phyloP scores from a whole-genome alignment of 2,329 filamentous ascomycete genomes.

The Penicillium brevicompactum region DNA sequence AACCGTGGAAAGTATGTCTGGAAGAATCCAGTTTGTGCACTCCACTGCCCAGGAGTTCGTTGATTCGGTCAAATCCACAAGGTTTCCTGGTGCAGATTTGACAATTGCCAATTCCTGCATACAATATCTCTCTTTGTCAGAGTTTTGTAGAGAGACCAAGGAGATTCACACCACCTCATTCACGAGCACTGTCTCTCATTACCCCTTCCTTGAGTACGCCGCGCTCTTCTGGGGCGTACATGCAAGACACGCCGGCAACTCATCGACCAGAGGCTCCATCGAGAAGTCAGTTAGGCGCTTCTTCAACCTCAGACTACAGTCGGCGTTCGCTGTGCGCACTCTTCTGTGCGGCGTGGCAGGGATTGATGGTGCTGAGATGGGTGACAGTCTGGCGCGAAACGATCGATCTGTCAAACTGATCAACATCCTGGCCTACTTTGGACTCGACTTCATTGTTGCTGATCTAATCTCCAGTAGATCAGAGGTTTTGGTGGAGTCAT shows the following conservation, averaged over 20 bases:
- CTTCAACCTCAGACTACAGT: slow-evolving; percentile 3
- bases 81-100: neutral
- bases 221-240: slow-evolving; percentile 2
- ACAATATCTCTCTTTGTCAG: neutral
- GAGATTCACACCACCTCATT: neutral
- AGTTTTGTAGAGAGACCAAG: neutral
- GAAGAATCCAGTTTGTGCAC: neutral
- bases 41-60: slow-evolving; percentile 1
- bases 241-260: neutral
- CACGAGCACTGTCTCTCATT: neutral
- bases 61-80: neutral
- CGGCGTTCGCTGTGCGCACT: neutral
- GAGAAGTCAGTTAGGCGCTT: neutral
- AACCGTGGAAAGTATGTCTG: neutral
- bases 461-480: neutral
- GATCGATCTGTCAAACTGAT: slow-evolving; percentile 1
- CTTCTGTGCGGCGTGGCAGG: neutral
- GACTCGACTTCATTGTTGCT: neutral
- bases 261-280: neutral
- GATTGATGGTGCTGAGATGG: slow-evolving; percentile 1
- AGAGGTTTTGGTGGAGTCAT: neutral
- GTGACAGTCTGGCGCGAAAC: neutral
- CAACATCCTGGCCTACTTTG: slow-evolving; percentile 2
- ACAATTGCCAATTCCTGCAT: neutral
- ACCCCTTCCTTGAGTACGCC: slow-evolving; percentile 2